Conservation (phyloP, 2,329 filamentous ascomycete genomes). For the Curvularia hawaiiensis region DNA sequence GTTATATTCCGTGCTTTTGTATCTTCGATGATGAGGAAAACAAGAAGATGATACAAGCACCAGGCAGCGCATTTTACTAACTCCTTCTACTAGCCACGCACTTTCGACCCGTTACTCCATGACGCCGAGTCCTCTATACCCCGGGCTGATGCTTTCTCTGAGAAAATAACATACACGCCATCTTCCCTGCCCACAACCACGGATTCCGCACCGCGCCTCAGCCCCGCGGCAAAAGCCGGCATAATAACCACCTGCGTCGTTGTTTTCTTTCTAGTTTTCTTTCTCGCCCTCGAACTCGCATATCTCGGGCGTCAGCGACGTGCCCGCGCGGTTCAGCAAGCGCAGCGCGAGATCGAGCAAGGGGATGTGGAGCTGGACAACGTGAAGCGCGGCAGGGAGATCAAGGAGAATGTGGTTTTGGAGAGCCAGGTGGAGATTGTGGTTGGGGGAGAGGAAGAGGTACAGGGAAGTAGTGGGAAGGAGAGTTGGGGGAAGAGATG, state of each 20-base stretch:
- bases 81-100: background rate
- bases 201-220: conserved; percentile 5
- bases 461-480: background rate
- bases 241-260: conserved; percentile 13
- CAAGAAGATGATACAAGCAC: background rate
- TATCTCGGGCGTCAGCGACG: conserved; percentile 26
- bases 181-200: conserved; percentile 2
- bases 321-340: conserved; percentile 15
- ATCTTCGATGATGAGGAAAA: background rate
- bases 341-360: conserved; percentile 29
- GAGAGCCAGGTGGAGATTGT: conserved; percentile 35
- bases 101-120: background rate
- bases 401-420: conserved; percentile 32
- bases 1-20: background rate
- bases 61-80: background rate
- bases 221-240: conserved; percentile 10
- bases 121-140: background rate
- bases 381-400: conserved; percentile 9
- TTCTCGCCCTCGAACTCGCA: conserved; percentile 20
- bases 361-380: conserved; percentile 3
- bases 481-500: background rate
- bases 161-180: conserved; percentile 1
- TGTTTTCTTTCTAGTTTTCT: conserved; percentile 11
- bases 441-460: conserved; percentile 19
- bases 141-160: background rate